Base-by-base conservation (phyloP, 176 grass and related monocot species). In the Poa annua region DNA sequence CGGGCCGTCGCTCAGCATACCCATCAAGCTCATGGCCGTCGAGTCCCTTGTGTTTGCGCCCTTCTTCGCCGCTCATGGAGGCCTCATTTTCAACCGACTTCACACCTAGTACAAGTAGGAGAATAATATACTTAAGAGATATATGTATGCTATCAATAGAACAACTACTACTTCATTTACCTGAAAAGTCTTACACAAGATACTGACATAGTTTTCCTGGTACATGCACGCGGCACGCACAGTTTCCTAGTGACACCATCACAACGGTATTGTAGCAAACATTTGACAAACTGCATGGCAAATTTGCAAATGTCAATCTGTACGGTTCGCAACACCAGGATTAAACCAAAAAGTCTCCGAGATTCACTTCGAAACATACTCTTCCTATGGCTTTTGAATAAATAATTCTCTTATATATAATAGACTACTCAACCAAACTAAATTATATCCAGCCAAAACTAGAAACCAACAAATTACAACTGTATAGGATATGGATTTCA, bases 21-120 rank as follows among this genome's bases (percentile, higher is more conserved):
- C 95, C 61, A 89, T 98, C 79, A 93, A 95, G 85, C 91, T 98
- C 55, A 95, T 98, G 96, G 96, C 96, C 33, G 90, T 95, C 1
- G 96, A 95, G 84, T 87, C 92, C 4, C 91, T 98, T 5, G 96
- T 98, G 64, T 94, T 98, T 60, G 90, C 92, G 22, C 90, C 96
- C 11, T 98, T 98, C 89, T 98, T 98, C 26, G 90, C 92, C 0
- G 77, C 83, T 21, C 92, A 93, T 19, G 92, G 96, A 10, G 96
- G 96, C 59, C 54, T 90, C 80, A 67, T 98, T 44, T 98, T 98
- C 82, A 86, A 88, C 47, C 24, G 22, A 24, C 24, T 57, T 57
- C 55, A 59, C 55, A 57, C 20, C 7, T 17, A 20, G 2, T 16
- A 54, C 19, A 7, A 9, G 19, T 21, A 56, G 53, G 53, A 56